phyloP scores from a whole-genome alignment of 257 asterid species.

The Dorcoceras hygrometricum region DNA sequence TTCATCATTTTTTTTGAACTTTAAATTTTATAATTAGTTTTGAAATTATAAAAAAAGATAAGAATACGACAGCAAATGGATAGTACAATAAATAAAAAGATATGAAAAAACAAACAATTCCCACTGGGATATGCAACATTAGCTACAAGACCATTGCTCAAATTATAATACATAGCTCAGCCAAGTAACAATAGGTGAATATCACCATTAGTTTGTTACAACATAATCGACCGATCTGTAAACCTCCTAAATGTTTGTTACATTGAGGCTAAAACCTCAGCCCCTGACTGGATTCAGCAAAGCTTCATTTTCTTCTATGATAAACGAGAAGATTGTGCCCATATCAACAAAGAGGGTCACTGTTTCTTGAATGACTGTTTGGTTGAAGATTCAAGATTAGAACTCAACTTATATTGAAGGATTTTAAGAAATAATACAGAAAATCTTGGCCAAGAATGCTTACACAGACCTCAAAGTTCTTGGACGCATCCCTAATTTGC shows the following conservation, averaged over 20 bases:
- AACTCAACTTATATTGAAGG: neutral
- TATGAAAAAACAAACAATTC: neutral
- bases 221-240: neutral
- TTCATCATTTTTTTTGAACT: too few species aligned
- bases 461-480: constrained; percentile 30
- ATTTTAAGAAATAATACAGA: neutral
- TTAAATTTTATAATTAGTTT: too few species aligned
- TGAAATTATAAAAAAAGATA: too few species aligned
- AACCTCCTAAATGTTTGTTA: neutral
- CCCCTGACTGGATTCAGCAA: neutral
- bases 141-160: neutral
- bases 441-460: neutral
- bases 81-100: neutral
- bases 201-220: constrained; percentile 11
- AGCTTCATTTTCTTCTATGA: constrained; percentile 21
- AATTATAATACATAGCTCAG: neutral
- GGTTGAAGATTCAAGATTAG: neutral
- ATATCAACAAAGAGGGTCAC: constrained; percentile 12
- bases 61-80: too few species aligned
- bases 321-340: neutral
- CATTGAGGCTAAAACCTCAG: constrained; percentile 10
- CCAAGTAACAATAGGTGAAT: neutral
- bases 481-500: constrained; percentile 31
- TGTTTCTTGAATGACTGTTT: constrained; percentile 34
- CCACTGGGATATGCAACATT: neutral